Percentiles rank a stretch among this genome's conserved stretches.
phyloP scores from a whole-genome alignment of 495 filamentous ascomycete genomes.

The Lophiostoma macrostomum region DNA sequence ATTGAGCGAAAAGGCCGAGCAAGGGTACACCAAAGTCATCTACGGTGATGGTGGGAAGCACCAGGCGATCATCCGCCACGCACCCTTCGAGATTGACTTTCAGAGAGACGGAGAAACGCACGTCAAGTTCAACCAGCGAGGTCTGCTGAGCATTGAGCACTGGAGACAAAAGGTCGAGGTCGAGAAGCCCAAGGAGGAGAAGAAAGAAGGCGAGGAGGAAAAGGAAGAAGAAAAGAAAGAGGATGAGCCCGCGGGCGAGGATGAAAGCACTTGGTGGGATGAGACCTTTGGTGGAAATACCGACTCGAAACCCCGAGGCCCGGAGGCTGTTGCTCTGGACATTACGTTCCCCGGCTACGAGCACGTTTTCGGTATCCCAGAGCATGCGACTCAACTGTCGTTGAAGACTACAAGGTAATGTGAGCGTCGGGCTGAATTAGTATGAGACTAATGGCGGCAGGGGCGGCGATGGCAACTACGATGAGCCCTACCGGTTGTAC shows the following conservation, averaged over 20 bases:
- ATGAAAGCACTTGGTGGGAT: slow-evolving; percentile 96
- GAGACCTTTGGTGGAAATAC: slow-evolving; percentile 92
- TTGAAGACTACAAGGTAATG: slow-evolving; percentile 85
- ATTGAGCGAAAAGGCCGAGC: slow-evolving; percentile 55
- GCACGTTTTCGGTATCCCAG: slow-evolving; percentile 92
- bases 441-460: slow-evolving; percentile 33
- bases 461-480: slow-evolving; percentile 78
- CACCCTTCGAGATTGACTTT: slow-evolving; percentile 82
- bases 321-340: slow-evolving; percentile 86
- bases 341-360: slow-evolving; percentile 88
- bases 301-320: slow-evolving; percentile 84
- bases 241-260: slow-evolving; percentile 46
- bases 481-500: slow-evolving; percentile 92
- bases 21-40: slow-evolving; percentile 66
- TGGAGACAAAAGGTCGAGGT: slow-evolving; percentile 87
- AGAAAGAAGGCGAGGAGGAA: slow-evolving; percentile 40
- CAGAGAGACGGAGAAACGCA: slow-evolving; percentile 78
- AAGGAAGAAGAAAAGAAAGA: slow-evolving; percentile 34
- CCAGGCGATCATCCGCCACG: slow-evolving; percentile 75
- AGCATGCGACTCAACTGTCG: slow-evolving; percentile 83
- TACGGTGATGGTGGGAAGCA: slow-evolving; percentile 77
- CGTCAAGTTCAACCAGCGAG: slow-evolving; percentile 81
- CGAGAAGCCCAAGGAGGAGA: slow-evolving; percentile 47
- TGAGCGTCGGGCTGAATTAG: slow-evolving; percentile 39
- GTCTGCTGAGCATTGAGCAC: slow-evolving; percentile 87